Evolutionary conservation across 176 grass and related monocot species (phyloP), one percentile per base, ranked within the genome.

Genomic region (Lolium rigidum): DNA sequence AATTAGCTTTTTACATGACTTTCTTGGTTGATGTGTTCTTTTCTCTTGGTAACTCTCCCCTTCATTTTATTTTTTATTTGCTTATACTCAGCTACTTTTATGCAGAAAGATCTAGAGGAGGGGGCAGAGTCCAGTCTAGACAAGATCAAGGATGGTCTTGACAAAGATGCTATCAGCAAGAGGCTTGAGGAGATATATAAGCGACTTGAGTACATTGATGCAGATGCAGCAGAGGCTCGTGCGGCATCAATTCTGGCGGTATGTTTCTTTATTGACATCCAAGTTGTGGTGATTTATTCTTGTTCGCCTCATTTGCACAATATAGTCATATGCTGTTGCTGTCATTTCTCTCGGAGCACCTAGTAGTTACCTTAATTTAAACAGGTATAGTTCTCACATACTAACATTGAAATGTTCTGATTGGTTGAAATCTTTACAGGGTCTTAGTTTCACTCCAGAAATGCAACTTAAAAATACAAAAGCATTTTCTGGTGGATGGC

Each of bases 401-500:
- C 62, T 90, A 78, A 49, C 58, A 83, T 43, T 80, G 14, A 74
- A 79, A 37, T 82, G 26, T 74, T 80, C 78, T 71, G 12, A 56
- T 83, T 80, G 74, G 20, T 48, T 60, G 16, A 83, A 86, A 21
- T 82, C 17, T 56, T n/a, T 93, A 21, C 89, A 98, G 96, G 96
- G 93, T 86, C 93, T 98, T 69, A 98, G 96, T 90, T 98, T 98
- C 77, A 98, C 89, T 72, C 90, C 88, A 85, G 96, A 98, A 93
- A 98, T 98, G 96, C 93, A 95, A 88, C 70, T 38, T 56, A 98
- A 92, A 70, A 65, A 86, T 10, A 98, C 96, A 54, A 98, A 90
- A 59, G 82, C 88, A 70, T 98, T 98, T 88, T 98, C 96, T 77
- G 93, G 96, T 89, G 96, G 96, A 84, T 98, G 96, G 96, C 91